Evolutionary conservation across 1,284 basidiomycete genomes (phyloP).

Genomic region (Salmacisia buchloeana): DNA sequence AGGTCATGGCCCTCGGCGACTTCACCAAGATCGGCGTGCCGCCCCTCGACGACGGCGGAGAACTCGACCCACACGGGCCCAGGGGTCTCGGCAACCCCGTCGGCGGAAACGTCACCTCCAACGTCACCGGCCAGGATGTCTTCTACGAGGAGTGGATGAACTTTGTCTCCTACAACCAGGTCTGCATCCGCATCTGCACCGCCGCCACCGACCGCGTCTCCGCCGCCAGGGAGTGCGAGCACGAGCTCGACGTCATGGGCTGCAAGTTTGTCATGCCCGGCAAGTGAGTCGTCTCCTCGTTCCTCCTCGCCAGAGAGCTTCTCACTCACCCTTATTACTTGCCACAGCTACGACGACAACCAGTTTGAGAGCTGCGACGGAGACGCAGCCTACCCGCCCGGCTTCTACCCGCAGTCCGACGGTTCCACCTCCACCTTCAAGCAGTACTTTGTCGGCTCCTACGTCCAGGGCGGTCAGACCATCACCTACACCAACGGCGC

Average conservation of each 20-base stretch:
- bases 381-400: constrained; percentile 49
- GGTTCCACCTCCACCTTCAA: constrained; percentile 44
- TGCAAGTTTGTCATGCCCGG: constrained; percentile 52
- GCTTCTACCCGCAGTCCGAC: constrained; percentile 35
- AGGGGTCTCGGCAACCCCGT: constrained; percentile 55
- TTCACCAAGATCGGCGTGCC: constrained; percentile 46
- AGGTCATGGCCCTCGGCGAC: constrained; percentile 53
- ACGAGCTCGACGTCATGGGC: constrained; percentile 48
- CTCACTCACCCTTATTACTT: too few relatives aligned
- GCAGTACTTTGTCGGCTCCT: constrained; percentile 39
- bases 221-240: constrained; percentile 43
- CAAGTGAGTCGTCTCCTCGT: too few relatives aligned
- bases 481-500: constrained; percentile 45
- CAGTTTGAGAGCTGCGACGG: constrained; percentile 48
- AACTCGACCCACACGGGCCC: constrained; percentile 50
- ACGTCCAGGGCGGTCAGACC: constrained; percentile 20
- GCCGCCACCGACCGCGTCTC: constrained; percentile 37
- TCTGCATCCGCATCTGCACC: constrained; percentile 50
- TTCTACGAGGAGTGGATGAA: constrained; percentile 57
- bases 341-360: constrained; percentile 25
- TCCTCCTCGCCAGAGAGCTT: too few relatives aligned
- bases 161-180: constrained; percentile 41
- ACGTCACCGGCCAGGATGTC: constrained; percentile 55
- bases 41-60: constrained; percentile 41
- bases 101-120: constrained; percentile 57